Percentiles rank a stretch among this genome's conserved stretches.
Evolutionary conservation across 2,329 filamentous ascomycete genomes (phyloP).

Genomic region (Magnaporthales sp.): DNA sequence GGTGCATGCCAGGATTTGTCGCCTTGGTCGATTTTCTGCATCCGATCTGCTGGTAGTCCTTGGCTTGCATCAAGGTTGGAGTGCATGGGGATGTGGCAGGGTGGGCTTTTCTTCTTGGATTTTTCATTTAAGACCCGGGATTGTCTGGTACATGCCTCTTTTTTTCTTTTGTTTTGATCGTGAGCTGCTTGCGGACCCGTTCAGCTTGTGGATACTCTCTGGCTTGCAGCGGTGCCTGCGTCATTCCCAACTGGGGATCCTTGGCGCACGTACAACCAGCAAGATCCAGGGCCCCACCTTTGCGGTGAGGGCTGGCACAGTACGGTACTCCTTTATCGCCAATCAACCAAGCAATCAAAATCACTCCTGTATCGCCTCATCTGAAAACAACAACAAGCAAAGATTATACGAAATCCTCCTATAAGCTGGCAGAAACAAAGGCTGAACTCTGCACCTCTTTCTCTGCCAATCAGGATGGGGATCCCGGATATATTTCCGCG

Average conservation of each 20-base stretch:
- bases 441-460: too few species aligned
- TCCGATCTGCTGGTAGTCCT: background rate
- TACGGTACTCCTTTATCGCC: too few species aligned
- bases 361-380: too few species aligned
- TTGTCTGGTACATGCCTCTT: background rate
- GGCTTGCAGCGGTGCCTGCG: background rate
- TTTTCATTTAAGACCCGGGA: background rate
- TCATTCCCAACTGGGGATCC: background rate
- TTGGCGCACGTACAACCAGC: background rate
- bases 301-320: too few species aligned
- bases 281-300: too few species aligned
- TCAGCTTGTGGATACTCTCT: background rate
- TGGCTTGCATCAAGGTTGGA: background rate
- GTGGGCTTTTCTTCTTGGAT: background rate
- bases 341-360: too few species aligned
- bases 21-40: background rate
- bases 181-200: background rate
- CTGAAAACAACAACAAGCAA: too few species aligned
- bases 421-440: too few species aligned
- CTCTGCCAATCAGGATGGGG: too few species aligned
- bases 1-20: background rate
- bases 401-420: too few species aligned
- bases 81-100: background rate
- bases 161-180: background rate
- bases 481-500: too few species aligned